Evolutionary conservation across 352 stramenopile species (phyloP).

Genomic region (Globisporangium recalcitrans): DNA sequence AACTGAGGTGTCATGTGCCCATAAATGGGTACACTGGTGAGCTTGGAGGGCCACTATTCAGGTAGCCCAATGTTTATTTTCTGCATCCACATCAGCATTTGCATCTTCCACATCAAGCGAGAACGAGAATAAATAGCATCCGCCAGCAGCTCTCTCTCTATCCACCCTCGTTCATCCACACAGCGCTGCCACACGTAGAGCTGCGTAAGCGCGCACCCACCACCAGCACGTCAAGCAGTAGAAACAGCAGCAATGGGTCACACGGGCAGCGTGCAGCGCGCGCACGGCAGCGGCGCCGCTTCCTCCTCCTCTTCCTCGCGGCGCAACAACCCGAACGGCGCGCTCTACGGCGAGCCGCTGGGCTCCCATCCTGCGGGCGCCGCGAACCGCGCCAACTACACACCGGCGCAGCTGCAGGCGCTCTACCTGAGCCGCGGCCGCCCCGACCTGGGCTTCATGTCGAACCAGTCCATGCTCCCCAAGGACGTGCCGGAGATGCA

Average conservation of each 20-base stretch:
- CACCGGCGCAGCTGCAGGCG: slow-evolving; percentile 75
- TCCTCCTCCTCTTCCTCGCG: slow-evolving; percentile 10
- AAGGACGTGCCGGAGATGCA: slow-evolving; percentile 75
- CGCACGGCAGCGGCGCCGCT: background rate
- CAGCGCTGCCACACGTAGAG: background rate
- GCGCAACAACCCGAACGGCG: slow-evolving; percentile 22
- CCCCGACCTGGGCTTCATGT: slow-evolving; percentile 84
- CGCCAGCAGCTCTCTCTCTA: background rate
- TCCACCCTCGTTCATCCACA: background rate
- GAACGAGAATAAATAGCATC: background rate
- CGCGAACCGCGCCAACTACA: slow-evolving; percentile 53
- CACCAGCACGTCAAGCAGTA: background rate
- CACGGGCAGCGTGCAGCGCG: slow-evolving; percentile 61
- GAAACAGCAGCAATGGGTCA: slow-evolving; percentile 53
- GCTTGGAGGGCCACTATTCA: slow-evolving; percentile 5
- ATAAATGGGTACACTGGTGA: background rate
- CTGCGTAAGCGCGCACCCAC: background rate
- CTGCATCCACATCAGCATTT: background rate
- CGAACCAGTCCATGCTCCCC: slow-evolving; percentile 44
- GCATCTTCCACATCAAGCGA: background rate
- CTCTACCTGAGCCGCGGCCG: slow-evolving; percentile 74
- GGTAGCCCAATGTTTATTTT: background rate
- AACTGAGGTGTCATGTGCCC: too few species aligned
- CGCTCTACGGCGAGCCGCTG: slow-evolving; percentile 63
- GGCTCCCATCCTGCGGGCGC: slow-evolving; percentile 24